phyloP scores from a whole-genome alignment of 164 flowering plant genomes.

The Nelumbo lutea region DNA sequence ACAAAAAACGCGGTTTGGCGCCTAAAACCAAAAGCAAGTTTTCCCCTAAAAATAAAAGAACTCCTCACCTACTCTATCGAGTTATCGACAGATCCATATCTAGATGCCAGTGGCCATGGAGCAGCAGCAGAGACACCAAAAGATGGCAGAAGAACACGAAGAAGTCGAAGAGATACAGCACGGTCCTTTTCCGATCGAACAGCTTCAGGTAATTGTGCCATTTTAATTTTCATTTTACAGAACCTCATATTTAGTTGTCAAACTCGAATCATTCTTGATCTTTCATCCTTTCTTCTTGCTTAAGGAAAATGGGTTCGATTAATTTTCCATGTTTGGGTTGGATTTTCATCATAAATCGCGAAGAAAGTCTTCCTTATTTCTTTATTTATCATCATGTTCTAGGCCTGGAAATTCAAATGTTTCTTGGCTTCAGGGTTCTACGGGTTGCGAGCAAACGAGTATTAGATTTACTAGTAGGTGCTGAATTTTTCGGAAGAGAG shows the following conservation, averaged over 20 bases:
- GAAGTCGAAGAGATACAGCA: conserved; percentile 60
- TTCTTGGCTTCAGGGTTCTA: background rate
- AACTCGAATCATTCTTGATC: conserved; percentile 2
- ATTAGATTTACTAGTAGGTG: no score
- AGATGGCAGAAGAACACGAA: conserved; percentile 29
- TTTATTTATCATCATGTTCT: background rate
- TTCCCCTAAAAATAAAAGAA: no score
- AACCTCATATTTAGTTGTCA: no score
- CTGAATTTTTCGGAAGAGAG: no score
- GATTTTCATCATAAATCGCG: background rate
- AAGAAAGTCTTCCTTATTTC: background rate
- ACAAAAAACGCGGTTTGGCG: no score
- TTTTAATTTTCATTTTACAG: background rate
- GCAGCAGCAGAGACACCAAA: conserved; percentile 57
- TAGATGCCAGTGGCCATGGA: conserved; percentile 22
- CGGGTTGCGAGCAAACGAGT: background rate
- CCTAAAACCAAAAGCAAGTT: no score
- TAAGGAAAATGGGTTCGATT: background rate
- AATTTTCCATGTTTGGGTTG: background rate
- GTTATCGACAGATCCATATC: background rate
- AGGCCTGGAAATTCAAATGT: background rate
- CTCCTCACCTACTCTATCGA: no score
- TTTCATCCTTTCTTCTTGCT: background rate
- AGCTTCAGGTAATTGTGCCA: conserved; percentile 60
- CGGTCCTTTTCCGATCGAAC: conserved; percentile 83